Percentiles rank a stretch among this genome's conserved stretches.
Evolutionary conservation across 805 yeast species (phyloP).

Genomic region (Lachancea sp.): DNA sequence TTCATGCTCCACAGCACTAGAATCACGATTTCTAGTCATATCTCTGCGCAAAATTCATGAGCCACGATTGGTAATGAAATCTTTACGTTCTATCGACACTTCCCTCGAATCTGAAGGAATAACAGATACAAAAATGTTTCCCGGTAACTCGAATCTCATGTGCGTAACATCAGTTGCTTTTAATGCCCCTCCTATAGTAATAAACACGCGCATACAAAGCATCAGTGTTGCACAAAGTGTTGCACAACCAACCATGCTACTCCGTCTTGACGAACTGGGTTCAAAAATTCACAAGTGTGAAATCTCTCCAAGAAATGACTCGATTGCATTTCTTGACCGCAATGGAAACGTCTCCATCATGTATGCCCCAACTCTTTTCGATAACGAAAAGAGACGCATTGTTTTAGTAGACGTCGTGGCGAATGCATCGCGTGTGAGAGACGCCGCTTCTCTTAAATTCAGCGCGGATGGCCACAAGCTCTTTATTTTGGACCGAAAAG

Average conservation of each 20-base stretch:
- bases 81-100: constrained; percentile 55
- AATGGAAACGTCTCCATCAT: constrained; percentile 70
- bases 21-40: constrained; percentile 72
- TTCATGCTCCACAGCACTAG: constrained; percentile 61
- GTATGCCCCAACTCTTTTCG: constrained; percentile 53
- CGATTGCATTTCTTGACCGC: constrained; percentile 72
- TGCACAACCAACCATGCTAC: constrained; percentile 53
- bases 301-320: constrained; percentile 80
- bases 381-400: constrained; percentile 45
- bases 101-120: constrained; percentile 83
- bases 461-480: constrained; percentile 78
- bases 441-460: constrained; percentile 73
- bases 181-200: constrained; percentile 58
- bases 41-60: constrained; percentile 55
- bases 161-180: constrained; percentile 55
- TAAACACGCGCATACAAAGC: constrained; percentile 55
- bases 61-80: constrained; percentile 64
- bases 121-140: constrained; percentile 70
- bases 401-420: constrained; percentile 68
- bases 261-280: constrained; percentile 75
- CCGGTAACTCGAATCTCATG: constrained; percentile 51
- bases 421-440: constrained; percentile 62
- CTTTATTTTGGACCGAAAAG: constrained; percentile 74
- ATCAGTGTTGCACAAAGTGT: constrained; percentile 36
- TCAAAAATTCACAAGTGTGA: constrained; percentile 66